These are phyloP conservation scores for Solanum gracilifrons DNA, from an alignment of 257 asterid genomes.

Conservation along the genomic window DNA sequence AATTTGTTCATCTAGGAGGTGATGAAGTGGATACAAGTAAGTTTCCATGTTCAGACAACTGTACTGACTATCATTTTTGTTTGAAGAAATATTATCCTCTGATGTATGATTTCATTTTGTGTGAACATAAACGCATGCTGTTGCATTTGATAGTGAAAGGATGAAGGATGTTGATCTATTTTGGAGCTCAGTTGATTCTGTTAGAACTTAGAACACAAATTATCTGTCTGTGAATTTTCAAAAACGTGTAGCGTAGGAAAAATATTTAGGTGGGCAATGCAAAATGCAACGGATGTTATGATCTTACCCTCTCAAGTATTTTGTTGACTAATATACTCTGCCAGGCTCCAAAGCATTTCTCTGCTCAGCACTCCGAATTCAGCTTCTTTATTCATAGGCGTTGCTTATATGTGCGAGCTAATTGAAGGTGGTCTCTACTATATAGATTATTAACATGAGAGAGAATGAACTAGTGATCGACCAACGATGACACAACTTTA, in stretches of 20 bases:
- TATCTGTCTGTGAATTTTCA: not conserved
- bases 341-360: not conserved
- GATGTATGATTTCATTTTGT: not conserved
- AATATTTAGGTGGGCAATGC: not conserved
- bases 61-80: not conserved
- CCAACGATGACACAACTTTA: not conserved
- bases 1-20: constrained; percentile 86
- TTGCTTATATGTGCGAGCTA: not conserved
- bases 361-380: not conserved
- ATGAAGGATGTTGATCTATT: not conserved
- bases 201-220: not conserved
- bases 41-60: constrained; percentile 7
- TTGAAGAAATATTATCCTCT: not conserved
- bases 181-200: not conserved
- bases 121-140: not conserved
- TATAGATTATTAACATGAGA: not conserved
- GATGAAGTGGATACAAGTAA: constrained; percentile 87
- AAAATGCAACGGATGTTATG: not conserved
- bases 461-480: not conserved
- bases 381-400: not conserved
- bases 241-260: not conserved
- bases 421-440: not conserved
- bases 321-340: not conserved
- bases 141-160: not conserved
- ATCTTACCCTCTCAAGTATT: not conserved